A percentile compares a stretch with the other conserved stretches of the same genome.
phyloP scores from a whole-genome alignment of 441 rosid species.

The Croton laevigatus region DNA sequence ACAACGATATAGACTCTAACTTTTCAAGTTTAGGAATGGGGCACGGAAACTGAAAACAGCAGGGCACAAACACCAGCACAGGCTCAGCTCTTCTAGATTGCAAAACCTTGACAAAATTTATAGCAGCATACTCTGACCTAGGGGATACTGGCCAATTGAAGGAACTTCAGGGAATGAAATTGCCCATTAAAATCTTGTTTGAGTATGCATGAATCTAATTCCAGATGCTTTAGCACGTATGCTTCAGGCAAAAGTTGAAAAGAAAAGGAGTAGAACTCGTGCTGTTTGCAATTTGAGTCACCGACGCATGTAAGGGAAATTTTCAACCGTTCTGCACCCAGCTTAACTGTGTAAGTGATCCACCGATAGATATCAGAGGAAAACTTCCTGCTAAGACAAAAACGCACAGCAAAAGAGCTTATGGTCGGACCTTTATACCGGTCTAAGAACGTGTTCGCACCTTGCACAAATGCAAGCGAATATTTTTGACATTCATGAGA shows the following conservation, averaged over 20 bases:
- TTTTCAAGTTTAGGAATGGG: background rate
- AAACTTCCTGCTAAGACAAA: background rate
- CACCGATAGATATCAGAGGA: background rate
- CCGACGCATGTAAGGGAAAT: background rate
- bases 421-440: too few species aligned
- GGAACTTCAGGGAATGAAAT: background rate
- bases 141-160: background rate
- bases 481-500: too few species aligned
- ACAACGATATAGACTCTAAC: background rate
- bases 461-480: too few species aligned
- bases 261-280: background rate
- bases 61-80: background rate
- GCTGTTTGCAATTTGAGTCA: background rate
- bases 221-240: background rate
- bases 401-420: background rate
- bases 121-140: background rate
- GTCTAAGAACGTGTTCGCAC: too few species aligned
- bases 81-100: background rate
- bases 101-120: background rate
- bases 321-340: background rate
- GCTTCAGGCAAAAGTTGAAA: background rate
- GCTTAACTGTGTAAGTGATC: background rate
- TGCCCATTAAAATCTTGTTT: background rate
- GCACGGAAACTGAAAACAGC: background rate
- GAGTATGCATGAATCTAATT: background rate